These are phyloP conservation scores for Dactylellina leptospora DNA, from an alignment of 2,329 filamentous ascomycete genomes.

Conservation along the genomic window DNA sequence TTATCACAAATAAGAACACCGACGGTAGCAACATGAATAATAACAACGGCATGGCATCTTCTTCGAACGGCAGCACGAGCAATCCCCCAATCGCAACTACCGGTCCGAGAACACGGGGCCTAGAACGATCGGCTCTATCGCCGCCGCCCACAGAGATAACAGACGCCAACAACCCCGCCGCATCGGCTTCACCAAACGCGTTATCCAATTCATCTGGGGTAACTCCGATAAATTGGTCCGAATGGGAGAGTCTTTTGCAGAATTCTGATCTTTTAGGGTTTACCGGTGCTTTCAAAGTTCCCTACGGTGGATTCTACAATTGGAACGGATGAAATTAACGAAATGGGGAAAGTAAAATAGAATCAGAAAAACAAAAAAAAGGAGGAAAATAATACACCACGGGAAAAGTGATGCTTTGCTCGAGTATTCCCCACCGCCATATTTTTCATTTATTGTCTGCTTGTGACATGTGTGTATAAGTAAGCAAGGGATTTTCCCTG, in stretches of 20 bases:
- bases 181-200: constrained; percentile 17
- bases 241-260: constrained; percentile 46
- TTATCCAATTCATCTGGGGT: constrained; percentile 10
- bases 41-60: background rate
- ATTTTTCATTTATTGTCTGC: too few species aligned
- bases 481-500: too few species aligned
- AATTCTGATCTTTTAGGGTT: constrained; percentile 49
- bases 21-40: background rate
- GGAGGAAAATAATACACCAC: background rate
- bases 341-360: too few species aligned
- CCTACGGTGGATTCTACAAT: constrained; percentile 10
- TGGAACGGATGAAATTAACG: too few species aligned
- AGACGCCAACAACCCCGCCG: constrained; percentile 3
- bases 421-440: too few species aligned
- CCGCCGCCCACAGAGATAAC: constrained; percentile 7
- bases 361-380: background rate
- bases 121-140: background rate
- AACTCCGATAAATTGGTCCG: constrained; percentile 50
- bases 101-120: constrained; percentile 10
- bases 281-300: constrained; percentile 22
- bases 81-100: background rate
- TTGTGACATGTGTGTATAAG: background rate
- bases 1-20: background rate
- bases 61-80: background rate
- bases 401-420: too few species aligned